A percentile compares a stretch with the other conserved stretches of the same genome.
These are phyloP conservation scores for Hippophae gyantsensis DNA, from an alignment of 306 rosid species.

Conservation along the genomic window DNA sequence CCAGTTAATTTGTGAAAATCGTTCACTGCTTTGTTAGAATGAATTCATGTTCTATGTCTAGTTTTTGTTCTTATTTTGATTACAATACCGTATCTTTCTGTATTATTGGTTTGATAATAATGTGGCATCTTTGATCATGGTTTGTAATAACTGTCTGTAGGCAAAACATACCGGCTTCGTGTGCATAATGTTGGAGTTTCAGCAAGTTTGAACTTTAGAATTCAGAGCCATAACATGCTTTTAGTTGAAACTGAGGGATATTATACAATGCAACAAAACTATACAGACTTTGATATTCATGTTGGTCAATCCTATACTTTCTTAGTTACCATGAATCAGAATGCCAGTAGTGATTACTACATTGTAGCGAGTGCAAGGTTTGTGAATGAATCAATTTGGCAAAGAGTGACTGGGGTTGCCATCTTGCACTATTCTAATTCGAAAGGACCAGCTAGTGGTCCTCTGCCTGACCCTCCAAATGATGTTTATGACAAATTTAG, in stretches of 20 bases:
- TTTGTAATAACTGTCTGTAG: constrained; percentile 36
- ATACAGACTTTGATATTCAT: constrained; percentile 61
- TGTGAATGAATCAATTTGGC: constrained; percentile 81
- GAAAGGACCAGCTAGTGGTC: constrained; percentile 68
- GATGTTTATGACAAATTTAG: constrained; percentile 47
- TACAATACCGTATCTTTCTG: too few relatives aligned
- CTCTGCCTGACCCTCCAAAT: constrained; percentile 70
- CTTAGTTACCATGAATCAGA: constrained; percentile 67
- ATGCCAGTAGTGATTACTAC: constrained; percentile 87
- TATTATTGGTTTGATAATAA: too few relatives aligned
- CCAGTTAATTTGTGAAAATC: too few relatives aligned
- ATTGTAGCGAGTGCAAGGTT: constrained; percentile 89
- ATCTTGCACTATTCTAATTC: constrained; percentile 69
- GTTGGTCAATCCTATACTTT: constrained; percentile 87
- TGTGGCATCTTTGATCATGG: not conserved
- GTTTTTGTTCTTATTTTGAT: too few relatives aligned
- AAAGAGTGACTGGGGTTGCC: constrained; percentile 81
- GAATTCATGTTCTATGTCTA: too few relatives aligned
- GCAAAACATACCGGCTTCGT: constrained; percentile 71
- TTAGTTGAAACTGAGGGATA: constrained; percentile 74
- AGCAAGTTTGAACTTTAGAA: constrained; percentile 75
- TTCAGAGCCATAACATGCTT: constrained; percentile 62
- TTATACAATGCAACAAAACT: constrained; percentile 60
- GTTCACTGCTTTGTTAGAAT: too few relatives aligned
- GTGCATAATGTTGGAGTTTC: constrained; percentile 85